Percentiles rank a stretch among this genome's conserved stretches.
Evolutionary conservation across 202 grass and related monocot genomes (phyloP).

Genomic region (Zoysia matrella): DNA sequence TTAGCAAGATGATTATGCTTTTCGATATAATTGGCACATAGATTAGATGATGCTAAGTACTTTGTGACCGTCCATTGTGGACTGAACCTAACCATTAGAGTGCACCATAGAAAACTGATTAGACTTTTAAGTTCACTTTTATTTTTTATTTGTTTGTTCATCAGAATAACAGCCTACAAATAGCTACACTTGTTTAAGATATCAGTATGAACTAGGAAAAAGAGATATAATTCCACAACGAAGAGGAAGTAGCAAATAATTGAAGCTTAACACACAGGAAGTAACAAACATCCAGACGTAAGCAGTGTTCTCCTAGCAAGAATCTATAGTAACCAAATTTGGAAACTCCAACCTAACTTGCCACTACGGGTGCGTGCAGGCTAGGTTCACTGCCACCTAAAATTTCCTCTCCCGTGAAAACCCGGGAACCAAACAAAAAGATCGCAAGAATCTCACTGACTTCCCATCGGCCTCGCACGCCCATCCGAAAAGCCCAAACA

Average conservation of each 20-base stretch:
- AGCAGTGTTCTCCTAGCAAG: no score
- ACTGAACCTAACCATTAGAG: not conserved
- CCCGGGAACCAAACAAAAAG: not conserved
- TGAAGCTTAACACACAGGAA: no score
- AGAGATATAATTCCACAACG: no score
- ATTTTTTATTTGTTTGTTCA: not conserved
- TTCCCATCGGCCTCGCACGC: no score
- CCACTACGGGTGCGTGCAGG: not conserved
- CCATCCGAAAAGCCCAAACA: no score
- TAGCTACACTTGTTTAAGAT: not conserved
- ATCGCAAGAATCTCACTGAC: not conserved
- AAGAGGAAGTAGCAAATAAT: no score
- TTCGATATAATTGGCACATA: not conserved
- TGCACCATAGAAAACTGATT: not conserved
- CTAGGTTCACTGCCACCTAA: constrained; percentile 7
- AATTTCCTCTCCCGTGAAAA: constrained; percentile 6
- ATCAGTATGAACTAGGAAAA: no score
- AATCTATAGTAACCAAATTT: no score
- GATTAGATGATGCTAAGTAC: no score
- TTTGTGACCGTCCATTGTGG: not conserved
- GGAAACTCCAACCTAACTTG: not conserved
- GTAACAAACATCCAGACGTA: no score
- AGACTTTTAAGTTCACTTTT: not conserved
- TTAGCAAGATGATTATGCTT: not conserved
- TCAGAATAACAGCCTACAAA: not conserved